phyloP scores from a whole-genome alignment of 1,284 basidiomycete genomes.

The Somion occarium region DNA sequence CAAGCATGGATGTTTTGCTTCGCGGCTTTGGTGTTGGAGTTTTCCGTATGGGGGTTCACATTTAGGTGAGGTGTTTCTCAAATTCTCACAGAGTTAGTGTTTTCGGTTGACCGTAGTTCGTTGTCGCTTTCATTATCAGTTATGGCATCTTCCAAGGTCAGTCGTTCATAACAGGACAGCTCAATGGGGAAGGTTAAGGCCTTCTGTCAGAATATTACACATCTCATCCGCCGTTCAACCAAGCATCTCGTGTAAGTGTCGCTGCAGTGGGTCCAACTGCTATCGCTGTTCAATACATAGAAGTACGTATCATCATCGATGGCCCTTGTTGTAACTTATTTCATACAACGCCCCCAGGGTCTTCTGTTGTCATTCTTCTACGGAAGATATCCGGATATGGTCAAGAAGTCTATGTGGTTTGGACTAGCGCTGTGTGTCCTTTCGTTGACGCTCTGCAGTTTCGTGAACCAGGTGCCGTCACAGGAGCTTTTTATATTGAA shows the following conservation, averaged over 20 bases:
- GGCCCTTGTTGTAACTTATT: neutral
- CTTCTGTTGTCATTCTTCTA: slow-evolving; percentile 21
- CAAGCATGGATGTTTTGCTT: slow-evolving; percentile 13
- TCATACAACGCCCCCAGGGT: slow-evolving; percentile 11
- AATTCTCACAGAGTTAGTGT: neutral
- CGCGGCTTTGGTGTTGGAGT: slow-evolving; percentile 10
- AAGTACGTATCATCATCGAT: slow-evolving; percentile 7
- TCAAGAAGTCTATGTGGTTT: slow-evolving; percentile 20
- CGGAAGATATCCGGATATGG: slow-evolving; percentile 21
- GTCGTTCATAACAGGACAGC: neutral
- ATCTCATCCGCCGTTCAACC: slow-evolving; percentile 19
- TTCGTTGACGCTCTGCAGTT: slow-evolving; percentile 23
- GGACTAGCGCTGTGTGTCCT: slow-evolving; percentile 18
- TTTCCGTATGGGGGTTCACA: slow-evolving; percentile 12
- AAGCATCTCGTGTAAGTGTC: slow-evolving; percentile 14
- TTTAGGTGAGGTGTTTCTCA: slow-evolving; percentile 9
- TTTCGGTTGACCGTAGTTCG: neutral
- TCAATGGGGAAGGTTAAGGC: neutral
- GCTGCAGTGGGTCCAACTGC: slow-evolving; percentile 19
- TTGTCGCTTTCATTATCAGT: slow-evolving; percentile 2
- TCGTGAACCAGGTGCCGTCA: slow-evolving; percentile 20
- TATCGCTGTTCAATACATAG: slow-evolving; percentile 19
- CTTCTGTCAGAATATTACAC: slow-evolving; percentile 17
- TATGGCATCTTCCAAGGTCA: slow-evolving; percentile 20
- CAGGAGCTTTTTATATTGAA: neutral